phyloP scores from a whole-genome alignment of 306 rosid species.

The Lagenaria siceraria region DNA sequence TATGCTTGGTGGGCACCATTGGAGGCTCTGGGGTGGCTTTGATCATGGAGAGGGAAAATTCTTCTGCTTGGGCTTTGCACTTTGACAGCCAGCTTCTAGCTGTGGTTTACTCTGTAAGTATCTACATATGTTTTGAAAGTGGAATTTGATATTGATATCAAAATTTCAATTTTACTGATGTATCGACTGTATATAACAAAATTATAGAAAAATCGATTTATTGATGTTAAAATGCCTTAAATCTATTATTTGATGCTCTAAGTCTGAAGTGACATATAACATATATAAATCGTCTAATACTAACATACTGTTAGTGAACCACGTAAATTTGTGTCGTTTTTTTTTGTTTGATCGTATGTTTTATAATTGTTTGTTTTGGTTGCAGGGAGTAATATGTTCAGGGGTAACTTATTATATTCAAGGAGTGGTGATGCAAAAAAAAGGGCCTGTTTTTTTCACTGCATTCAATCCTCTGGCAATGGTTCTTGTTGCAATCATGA shows the following conservation, averaged over 20 bases:
- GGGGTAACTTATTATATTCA: slow-evolving; percentile 31
- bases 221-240: no score
- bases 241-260: no score
- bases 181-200: no score
- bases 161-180: no score
- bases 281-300: no score
- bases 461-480: slow-evolving; percentile 31
- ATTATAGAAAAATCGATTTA: no score
- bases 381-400: slow-evolving; percentile 41
- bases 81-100: slow-evolving; percentile 23
- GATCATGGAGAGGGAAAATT: slow-evolving; percentile 28
- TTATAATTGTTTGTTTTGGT: background rate
- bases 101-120: slow-evolving; percentile 5
- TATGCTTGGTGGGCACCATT: slow-evolving; percentile 30
- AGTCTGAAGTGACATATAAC: no score
- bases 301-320: no score
- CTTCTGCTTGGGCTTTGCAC: slow-evolving; percentile 35
- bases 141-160: no score
- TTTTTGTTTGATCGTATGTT: no score
- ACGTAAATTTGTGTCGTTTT: no score
- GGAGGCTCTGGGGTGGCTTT: slow-evolving; percentile 22
- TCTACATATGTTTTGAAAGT: no score
- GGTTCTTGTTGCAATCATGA: slow-evolving; percentile 37
- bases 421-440: slow-evolving; percentile 32
- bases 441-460: slow-evolving; percentile 40